Evolutionary conservation across 257 asterid genomes (phyloP), one percentile per base, ranked within the genome.

Genomic region (Ilex asprella): DNA sequence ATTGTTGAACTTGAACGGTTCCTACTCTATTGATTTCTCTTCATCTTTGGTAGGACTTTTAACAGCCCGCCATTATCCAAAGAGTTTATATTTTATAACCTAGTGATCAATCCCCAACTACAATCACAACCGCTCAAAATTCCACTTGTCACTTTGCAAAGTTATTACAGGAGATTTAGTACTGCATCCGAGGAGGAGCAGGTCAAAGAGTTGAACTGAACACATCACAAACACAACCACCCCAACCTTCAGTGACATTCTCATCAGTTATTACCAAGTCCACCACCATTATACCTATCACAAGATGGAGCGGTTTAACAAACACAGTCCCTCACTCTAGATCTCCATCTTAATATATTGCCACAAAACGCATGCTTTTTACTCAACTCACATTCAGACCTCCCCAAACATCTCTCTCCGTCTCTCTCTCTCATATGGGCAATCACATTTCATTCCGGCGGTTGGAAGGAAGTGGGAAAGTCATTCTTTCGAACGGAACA

Each of bases 241-340:
- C 7, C 30, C 61, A 59, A 65, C 64, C 67, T 68, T 76, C 60
- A 64, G 62, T 58, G 64, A 66, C 72, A 66, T 70, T 62, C 59
- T 60, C 3, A n/a, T 59, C 64, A 65, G 76, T 76, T 69, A 43
- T 62, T 74, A 85, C 94, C 78, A 65, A 83, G 78, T 88, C 27
- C 27, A 21, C 96, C 91, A 86, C 86, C 76, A 76, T 73, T 46
- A 73, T 41, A 31, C 68, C 71, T 50, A 43, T 61, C 76, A 78
- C 65, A 81, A 75, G 80, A 72, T 84, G 95, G 94, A 79, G 92
- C 86, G 74, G 95, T 89, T 89, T 77, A 86, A 89, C 96, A 67
- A 88, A 84, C 93, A 57, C 75, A 58, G 31, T 31, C 51, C 61
- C 53, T 56, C 70, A 39, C 47, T 39, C 7, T 53, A 13, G 65